A percentile compares a stretch with the other conserved stretches of the same genome.
phyloP scores from a whole-genome alignment of 192 early-diverging fungal species.

The Backusella luteola region DNA sequence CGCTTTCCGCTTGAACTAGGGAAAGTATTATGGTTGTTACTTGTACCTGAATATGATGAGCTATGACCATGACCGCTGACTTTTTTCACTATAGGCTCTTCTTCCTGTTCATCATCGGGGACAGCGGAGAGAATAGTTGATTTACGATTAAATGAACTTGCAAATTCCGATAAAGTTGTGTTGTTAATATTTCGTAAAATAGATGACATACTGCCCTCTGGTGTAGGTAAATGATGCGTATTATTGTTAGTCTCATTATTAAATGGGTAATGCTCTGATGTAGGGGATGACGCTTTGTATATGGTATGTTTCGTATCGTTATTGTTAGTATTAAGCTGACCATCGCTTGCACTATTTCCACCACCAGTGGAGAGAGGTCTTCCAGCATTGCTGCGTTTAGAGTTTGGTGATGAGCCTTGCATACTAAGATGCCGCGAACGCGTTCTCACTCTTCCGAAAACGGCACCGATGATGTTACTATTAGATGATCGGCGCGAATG shows the following conservation, averaged over 20 bases:
- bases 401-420: conserved; percentile 25
- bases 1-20: neutral
- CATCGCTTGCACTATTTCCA: conserved; percentile 11
- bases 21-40: neutral
- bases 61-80: neutral
- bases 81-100: neutral
- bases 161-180: conserved; percentile 5
- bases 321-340: conserved; percentile 14
- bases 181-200: conserved; percentile 12
- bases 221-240: conserved; percentile 1
- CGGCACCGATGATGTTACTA: neutral
- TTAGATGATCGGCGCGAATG: conserved; percentile 2
- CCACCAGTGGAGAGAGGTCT: conserved; percentile 27
- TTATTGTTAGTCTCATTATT: neutral
- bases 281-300: neutral
- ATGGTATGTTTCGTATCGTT: neutral
- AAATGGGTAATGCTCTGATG: neutral
- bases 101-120: conserved; percentile 1
- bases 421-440: conserved; percentile 38
- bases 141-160: conserved; percentile 8
- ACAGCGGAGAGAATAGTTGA: conserved; percentile 15
- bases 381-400: conserved; percentile 6
- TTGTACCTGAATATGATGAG: neutral
- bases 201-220: conserved; percentile 11
- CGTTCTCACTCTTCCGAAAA: conserved; percentile 12